Percentiles rank a stretch among this genome's conserved stretches.
Conservation (phyloP, 805 yeast genomes). For the Ogataea trehalophila region DNA sequence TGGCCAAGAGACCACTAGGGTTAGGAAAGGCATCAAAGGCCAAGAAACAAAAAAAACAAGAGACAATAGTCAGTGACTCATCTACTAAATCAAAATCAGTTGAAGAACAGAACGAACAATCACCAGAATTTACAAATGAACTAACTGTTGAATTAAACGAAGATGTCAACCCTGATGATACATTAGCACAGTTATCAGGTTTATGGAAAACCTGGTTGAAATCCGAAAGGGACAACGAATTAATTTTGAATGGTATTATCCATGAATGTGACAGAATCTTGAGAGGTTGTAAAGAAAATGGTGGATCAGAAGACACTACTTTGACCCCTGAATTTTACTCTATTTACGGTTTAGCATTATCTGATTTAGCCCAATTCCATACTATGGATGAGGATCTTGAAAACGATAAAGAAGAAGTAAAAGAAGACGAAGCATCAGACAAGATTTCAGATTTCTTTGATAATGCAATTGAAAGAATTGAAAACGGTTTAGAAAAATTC, state of each 20-base stretch:
- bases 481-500: slow-evolving; percentile 48
- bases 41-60: slow-evolving; percentile 36
- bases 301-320: slow-evolving; percentile 24
- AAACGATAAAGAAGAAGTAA: slow-evolving; percentile 17
- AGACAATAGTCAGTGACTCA: slow-evolving; percentile 15
- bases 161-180: slow-evolving; percentile 71
- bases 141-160: slow-evolving; percentile 65
- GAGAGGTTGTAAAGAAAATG: slow-evolving; percentile 37
- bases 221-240: slow-evolving; percentile 56
- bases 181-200: slow-evolving; percentile 68
- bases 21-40: slow-evolving; percentile 53
- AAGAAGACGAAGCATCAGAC: slow-evolving; percentile 18
- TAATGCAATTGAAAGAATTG: slow-evolving; percentile 68
- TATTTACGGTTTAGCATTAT: slow-evolving; percentile 67
- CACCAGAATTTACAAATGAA: slow-evolving; percentile 26
- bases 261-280: slow-evolving; percentile 86
- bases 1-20: slow-evolving; percentile 67
- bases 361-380: slow-evolving; percentile 58
- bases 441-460: slow-evolving; percentile 53
- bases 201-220: slow-evolving; percentile 61
- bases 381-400: slow-evolving; percentile 19
- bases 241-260: slow-evolving; percentile 75
- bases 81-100: slow-evolving; percentile 20
- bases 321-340: slow-evolving; percentile 57
- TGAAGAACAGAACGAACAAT: slow-evolving; percentile 16